Evolutionary conservation across 108 stramenopile species (phyloP).

Genomic region (Hondaea fermentalgiana): DNA sequence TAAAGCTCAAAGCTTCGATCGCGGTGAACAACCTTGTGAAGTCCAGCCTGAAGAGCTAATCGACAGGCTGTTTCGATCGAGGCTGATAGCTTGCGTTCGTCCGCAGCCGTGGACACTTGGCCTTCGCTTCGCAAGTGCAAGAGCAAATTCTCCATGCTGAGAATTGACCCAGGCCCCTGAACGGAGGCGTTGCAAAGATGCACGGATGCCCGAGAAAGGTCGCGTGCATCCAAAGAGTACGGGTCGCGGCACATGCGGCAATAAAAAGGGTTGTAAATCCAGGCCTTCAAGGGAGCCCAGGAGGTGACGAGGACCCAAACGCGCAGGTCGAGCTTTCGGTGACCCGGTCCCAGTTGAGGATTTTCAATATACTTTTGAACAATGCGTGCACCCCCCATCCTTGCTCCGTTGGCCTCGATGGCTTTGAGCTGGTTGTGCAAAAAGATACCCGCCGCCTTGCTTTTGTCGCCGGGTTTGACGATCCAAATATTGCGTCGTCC

Average conservation of each 20-base stretch:
- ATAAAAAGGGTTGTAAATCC: neutral
- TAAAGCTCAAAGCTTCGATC: neutral
- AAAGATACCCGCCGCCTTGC: neutral
- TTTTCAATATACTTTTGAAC: slow-evolving; percentile 10
- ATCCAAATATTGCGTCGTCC: neutral
- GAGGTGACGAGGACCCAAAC: neutral
- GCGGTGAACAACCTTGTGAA: neutral
- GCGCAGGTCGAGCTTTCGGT: neutral
- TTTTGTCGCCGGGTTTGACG: slow-evolving; percentile 1
- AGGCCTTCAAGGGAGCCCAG: neutral
- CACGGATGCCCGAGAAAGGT: neutral
- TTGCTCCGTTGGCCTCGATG: neutral
- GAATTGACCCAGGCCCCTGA: neutral
- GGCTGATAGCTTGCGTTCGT: neutral
- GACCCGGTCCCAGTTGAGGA: neutral
- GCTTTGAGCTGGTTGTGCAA: neutral
- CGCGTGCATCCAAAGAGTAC: neutral
- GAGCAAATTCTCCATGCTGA: neutral
- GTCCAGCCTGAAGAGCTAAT: neutral
- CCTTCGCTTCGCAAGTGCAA: neutral
- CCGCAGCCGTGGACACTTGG: neutral
- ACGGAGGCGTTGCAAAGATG: neutral
- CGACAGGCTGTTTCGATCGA: neutral
- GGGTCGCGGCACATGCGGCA: neutral
- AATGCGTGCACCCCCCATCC: neutral